Base-by-base conservation (phyloP, 306 rosid genomes). In the Ormosia semicastrata region DNA sequence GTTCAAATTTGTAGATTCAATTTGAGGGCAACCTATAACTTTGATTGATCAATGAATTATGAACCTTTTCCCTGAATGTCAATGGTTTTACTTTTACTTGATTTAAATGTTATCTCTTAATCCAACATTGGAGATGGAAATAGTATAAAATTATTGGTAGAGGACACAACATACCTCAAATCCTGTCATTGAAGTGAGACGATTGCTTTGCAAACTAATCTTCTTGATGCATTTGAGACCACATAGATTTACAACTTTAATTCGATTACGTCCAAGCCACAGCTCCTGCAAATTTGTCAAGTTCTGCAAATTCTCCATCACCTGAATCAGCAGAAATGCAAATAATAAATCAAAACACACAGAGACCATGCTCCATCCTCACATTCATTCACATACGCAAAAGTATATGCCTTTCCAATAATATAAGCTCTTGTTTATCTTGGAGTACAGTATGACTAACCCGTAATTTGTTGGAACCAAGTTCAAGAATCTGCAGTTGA, bases 141-240 rank as follows among this genome's bases (percentile, higher is more conserved):
- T 8, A 1, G 33, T 47, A 53, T 41, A 43, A 43, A 53, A 69
- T 65, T 44, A 52, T 36, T 32, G 46, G 70, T 14, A 33, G 69
- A 39, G 46, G 66, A 29, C 58, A 14, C 5, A 76, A 24, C 47
- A 76, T 81, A 91, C 98, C 94, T 92, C 98, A 81, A 95, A 86
- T 77, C 99, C 98, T 40, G 65, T 53, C 92, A 89, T 92, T 3
- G 97, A 86, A 84, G 98, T 96, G 88, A 93, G 83, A 39, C 97
- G 94, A 81, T 96, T 96, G 89, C 99, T 96, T 66, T 93, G 99
- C 91, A 96, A 78, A 89, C 97, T 96, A 86, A 96, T 90, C 90
- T 92, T 92, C 91, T 89, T 86, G 69, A 96, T 90, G 80, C 88
- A 90, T 78, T 86, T 86, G 69, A 93, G 84, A 70, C 98, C 98